Conservation (phyloP, 306 rosid species). For the Elaeagnus macrophylla region DNA sequence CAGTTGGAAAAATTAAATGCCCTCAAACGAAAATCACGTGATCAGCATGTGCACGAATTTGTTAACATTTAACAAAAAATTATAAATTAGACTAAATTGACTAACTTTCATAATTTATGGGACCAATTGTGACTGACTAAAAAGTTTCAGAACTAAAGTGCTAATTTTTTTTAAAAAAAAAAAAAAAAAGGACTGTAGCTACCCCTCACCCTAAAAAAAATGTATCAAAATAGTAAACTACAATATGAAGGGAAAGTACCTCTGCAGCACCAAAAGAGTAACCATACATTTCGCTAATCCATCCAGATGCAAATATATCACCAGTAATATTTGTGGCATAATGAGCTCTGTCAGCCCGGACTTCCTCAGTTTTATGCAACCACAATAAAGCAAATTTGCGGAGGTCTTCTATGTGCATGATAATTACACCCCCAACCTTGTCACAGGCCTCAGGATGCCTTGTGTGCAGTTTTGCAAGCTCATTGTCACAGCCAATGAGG, state of each 20-base stretch:
- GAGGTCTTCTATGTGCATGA: constrained; percentile 95
- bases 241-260: constrained; percentile 38
- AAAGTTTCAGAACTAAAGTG: too few species aligned
- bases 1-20: too few species aligned
- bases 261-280: constrained; percentile 98
- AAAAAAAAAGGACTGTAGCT: too few species aligned
- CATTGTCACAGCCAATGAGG: constrained; percentile 93
- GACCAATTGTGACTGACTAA: too few species aligned
- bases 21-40: too few species aligned
- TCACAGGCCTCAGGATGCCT: constrained; percentile 95
- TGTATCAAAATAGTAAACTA: too few species aligned
- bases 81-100: too few species aligned
- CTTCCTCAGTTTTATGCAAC: constrained; percentile 97
- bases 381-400: constrained; percentile 74
- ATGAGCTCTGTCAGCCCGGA: constrained; percentile 93
- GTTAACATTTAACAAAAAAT: too few species aligned
- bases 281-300: constrained; percentile 99
- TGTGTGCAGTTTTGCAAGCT: constrained; percentile 83
- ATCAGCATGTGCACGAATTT: too few species aligned
- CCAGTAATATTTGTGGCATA: constrained; percentile 92
- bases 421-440: constrained; percentile 95
- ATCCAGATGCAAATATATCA: constrained; percentile 80
- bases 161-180: too few species aligned
- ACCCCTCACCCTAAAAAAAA: too few species aligned
- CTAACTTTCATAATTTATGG: too few species aligned